phyloP scores from a whole-genome alignment of 1,139 yeast genomes.

The Hyphopichia khmerensis region DNA sequence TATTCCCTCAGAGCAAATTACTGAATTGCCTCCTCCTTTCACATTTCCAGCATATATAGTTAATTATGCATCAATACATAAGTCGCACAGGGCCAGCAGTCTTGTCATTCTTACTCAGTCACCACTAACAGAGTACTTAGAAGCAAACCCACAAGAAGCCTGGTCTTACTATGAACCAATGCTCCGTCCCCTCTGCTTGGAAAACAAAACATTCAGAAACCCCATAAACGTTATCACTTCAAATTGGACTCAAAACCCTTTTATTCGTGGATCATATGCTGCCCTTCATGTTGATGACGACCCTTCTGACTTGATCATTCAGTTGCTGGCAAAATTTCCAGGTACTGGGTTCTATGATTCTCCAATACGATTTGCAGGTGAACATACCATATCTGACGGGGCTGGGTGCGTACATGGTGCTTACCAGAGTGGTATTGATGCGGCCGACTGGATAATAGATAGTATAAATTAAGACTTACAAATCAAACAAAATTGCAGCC shows the following conservation, averaged over 20 bases:
- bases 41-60: conserved; percentile 29
- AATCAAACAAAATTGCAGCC: no score
- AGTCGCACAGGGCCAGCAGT: conserved; percentile 24
- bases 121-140: conserved; percentile 58
- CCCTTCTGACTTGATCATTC: conserved; percentile 57
- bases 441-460: conserved; percentile 50
- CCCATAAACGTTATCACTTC: conserved; percentile 58
- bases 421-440: conserved; percentile 68
- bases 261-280: conserved; percentile 71
- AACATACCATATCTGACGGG: conserved; percentile 74
- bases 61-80: conserved; percentile 28
- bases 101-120: conserved; percentile 66
- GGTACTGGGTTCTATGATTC: conserved; percentile 48
- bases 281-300: conserved; percentile 69
- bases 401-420: conserved; percentile 87
- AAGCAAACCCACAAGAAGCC: conserved; percentile 33
- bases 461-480: no score
- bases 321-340: conserved; percentile 45
- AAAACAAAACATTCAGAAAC: conserved; percentile 24
- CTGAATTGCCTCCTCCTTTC: conserved; percentile 24
- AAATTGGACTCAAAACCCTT: conserved; percentile 71
- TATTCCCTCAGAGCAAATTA: conserved; percentile 6
- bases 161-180: conserved; percentile 42
- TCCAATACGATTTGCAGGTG: conserved; percentile 77
- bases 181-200: conserved; percentile 22